Evolutionary conservation across 306 rosid genomes (phyloP).

Genomic region (Vigna radiata): DNA sequence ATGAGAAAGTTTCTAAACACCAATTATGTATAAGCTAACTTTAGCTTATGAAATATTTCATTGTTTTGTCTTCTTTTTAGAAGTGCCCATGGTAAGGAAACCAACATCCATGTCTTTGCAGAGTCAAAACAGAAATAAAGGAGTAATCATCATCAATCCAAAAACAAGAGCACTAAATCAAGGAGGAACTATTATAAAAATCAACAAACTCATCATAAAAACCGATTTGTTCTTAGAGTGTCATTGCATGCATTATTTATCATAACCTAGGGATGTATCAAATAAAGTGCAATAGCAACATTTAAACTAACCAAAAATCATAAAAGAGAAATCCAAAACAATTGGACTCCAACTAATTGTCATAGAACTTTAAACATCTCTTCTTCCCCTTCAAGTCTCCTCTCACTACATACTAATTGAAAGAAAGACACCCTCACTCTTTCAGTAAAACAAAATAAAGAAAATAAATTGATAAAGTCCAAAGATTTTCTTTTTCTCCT

Average conservation of each 20-base stretch:
- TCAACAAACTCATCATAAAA: background rate
- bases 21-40: no score
- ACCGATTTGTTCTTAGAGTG: background rate
- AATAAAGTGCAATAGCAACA: slow-evolving; percentile 9
- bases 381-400: background rate
- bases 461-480: slow-evolving; percentile 9
- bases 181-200: background rate
- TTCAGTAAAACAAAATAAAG: background rate
- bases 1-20: no score
- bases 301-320: slow-evolving; percentile 14
- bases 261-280: background rate
- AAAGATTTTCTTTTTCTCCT: background rate
- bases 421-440: slow-evolving; percentile 14
- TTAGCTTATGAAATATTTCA: no score
- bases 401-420: slow-evolving; percentile 3
- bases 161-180: background rate
- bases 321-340: slow-evolving; percentile 18
- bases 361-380: slow-evolving; percentile 1
- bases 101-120: slow-evolving; percentile 14
- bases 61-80: no score
- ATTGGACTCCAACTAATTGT: background rate
- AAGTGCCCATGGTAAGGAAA: no score
- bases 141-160: slow-evolving; percentile 19
- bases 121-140: slow-evolving; percentile 14
- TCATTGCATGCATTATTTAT: background rate